Conservation (phyloP, 2,329 filamentous ascomycete species). For the Sporothrix phasma region DNA sequence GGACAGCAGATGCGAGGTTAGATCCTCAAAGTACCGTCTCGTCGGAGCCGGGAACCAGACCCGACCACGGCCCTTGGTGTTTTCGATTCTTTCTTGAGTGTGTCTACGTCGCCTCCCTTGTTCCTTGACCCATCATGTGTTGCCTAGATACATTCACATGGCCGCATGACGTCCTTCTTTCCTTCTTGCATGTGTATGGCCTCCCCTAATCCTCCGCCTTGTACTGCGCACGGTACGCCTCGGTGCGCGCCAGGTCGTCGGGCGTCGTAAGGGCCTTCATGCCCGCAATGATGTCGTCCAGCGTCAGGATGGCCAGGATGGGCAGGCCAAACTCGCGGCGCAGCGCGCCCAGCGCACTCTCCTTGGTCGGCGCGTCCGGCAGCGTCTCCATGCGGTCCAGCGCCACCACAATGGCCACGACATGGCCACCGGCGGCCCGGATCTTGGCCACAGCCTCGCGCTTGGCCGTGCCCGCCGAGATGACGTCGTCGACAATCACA, state of each 20-base stretch:
- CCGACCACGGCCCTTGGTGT: neutral
- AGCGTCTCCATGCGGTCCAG: conserved; percentile 82
- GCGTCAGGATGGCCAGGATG: conserved; percentile 70
- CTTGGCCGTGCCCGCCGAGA: conserved; percentile 90
- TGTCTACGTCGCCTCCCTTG: neutral
- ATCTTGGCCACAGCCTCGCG: conserved; percentile 88
- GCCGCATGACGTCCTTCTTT: too few relatives aligned
- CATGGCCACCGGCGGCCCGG: conserved; percentile 67
- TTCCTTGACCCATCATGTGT: neutral
- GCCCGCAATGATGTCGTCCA: conserved; percentile 72
- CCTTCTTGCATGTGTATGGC: neutral
- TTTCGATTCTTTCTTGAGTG: too few relatives aligned
- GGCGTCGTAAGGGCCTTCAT: conserved; percentile 52
- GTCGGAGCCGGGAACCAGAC: neutral
- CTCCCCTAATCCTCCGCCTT: conserved; percentile 38
- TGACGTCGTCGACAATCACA: conserved; percentile 95
- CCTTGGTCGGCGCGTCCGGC: conserved; percentile 49
- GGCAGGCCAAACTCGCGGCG: conserved; percentile 75
- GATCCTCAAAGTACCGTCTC: neutral
- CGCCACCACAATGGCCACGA: conserved; percentile 81
- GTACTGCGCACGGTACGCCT: conserved; percentile 62
- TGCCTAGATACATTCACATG: neutral
- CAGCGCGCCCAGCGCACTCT: conserved; percentile 78
- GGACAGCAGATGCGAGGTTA: neutral
- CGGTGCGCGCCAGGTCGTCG: conserved; percentile 54